Conservation (phyloP, 257 asterid species). For the Gentiana straminea region DNA sequence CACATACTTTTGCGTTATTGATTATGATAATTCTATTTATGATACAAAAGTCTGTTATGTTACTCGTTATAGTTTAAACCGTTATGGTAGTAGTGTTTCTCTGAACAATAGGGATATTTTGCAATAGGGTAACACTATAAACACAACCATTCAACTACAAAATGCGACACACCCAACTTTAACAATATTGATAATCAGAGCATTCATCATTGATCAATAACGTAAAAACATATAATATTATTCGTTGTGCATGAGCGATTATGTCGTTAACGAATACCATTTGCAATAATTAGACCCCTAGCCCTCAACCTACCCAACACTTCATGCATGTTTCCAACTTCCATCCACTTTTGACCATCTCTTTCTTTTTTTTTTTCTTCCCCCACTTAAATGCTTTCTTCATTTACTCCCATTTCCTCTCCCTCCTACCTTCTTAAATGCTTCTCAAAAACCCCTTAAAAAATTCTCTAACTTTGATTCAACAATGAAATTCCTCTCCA, state of each 20-base stretch:
- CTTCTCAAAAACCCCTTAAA: slow-evolving; percentile 3
- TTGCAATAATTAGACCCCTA: slow-evolving; percentile 9
- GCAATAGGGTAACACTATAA: too few relatives aligned
- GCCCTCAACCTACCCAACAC: background rate
- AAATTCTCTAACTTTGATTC: background rate
- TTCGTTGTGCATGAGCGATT: background rate
- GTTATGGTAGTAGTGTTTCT: too few relatives aligned
- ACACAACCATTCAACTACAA: too few relatives aligned
- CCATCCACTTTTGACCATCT: slow-evolving; percentile 47
- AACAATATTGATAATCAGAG: too few relatives aligned
- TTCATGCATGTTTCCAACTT: slow-evolving; percentile 5
- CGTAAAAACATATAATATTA: too few relatives aligned
- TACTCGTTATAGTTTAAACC: too few relatives aligned
- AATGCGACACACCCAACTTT: too few relatives aligned
- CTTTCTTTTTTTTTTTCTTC: slow-evolving; percentile 3
- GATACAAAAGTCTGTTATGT: too few relatives aligned
- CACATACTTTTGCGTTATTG: too few relatives aligned
- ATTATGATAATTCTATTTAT: too few relatives aligned
- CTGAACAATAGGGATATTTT: too few relatives aligned
- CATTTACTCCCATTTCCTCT: background rate
- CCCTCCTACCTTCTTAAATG: slow-evolving; percentile 9
- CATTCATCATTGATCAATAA: too few relatives aligned
- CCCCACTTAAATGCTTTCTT: slow-evolving; percentile 17
- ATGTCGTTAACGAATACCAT: background rate
- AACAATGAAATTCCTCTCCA: slow-evolving; percentile 27